Conservation (phyloP, 106 monocot genomes). For the Allium fistulosum region DNA sequence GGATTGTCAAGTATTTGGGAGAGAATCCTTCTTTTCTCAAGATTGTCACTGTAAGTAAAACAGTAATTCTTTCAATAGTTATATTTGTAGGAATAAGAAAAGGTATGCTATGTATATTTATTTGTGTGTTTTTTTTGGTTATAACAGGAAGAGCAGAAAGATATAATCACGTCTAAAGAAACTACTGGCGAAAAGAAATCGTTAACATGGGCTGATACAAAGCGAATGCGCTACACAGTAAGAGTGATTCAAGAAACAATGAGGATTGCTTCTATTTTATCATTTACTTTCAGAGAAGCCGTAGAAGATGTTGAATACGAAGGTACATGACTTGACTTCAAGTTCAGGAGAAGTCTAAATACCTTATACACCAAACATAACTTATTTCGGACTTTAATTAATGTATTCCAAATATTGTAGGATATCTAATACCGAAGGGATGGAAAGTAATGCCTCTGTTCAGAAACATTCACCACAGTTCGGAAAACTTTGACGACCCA, state of each 20-base stretch:
- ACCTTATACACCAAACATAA: too few relatives aligned
- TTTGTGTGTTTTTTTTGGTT: too few relatives aligned
- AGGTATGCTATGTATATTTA: too few relatives aligned
- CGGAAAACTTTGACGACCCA: slow-evolving; percentile 70
- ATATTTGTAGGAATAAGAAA: too few relatives aligned
- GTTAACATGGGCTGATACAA: slow-evolving; percentile 75
- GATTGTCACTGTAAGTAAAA: slow-evolving; percentile 60
- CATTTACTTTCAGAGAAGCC: slow-evolving; percentile 94
- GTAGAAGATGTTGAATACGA: slow-evolving; percentile 86
- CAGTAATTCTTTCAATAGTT: neutral
- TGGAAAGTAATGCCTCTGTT: slow-evolving; percentile 96
- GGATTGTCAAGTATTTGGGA: slow-evolving; percentile 89
- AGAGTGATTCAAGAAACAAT: slow-evolving; percentile 94
- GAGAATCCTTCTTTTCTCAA: slow-evolving; percentile 74
- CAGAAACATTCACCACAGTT: slow-evolving; percentile 88
- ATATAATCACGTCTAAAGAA: slow-evolving; percentile 25
- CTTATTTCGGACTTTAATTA: neutral
- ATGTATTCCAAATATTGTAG: slow-evolving; percentile 13
- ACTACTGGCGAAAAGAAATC: slow-evolving; percentile 5
- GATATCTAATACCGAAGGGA: slow-evolving; percentile 93
- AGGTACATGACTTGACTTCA: slow-evolving; percentile 2
- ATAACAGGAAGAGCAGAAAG: slow-evolving; percentile 80
- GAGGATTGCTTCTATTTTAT: slow-evolving; percentile 77
- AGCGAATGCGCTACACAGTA: slow-evolving; percentile 64
- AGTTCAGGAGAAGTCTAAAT: too few relatives aligned